Evolutionary conservation across 2,329 filamentous ascomycete species (phyloP).

Genomic region (Tympanopsis confertula): DNA sequence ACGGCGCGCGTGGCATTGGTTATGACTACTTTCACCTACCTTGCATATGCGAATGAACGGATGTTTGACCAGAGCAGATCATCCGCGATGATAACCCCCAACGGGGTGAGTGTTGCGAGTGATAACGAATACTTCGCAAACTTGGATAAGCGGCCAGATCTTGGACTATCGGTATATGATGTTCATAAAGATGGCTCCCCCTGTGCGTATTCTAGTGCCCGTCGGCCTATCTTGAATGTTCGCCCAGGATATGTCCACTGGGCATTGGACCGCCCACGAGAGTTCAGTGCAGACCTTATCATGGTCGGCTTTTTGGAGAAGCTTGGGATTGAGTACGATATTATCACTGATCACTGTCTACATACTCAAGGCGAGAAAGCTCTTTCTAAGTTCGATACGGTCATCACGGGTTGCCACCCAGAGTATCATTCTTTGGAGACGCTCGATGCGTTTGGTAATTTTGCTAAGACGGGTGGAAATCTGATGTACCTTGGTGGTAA

Average conservation of each 20-base stretch:
- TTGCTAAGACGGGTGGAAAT: conserved; percentile 15
- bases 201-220: conserved; percentile 14
- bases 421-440: conserved; percentile 18
- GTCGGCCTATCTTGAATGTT: conserved; percentile 22
- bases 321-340: conserved; percentile 15
- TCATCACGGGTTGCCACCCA: conserved; percentile 19
- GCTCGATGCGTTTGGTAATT: conserved; percentile 14
- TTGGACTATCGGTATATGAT: conserved; percentile 24
- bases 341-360: conserved; percentile 23
- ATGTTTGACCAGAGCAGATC: conserved; percentile 17
- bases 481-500: conserved; percentile 25
- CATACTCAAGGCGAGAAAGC: conserved; percentile 10
- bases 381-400: conserved; percentile 9
- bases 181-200: conserved; percentile 22
- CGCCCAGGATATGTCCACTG: conserved; percentile 21
- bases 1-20: conserved; percentile 13
- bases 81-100: conserved; percentile 10
- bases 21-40: conserved; percentile 21
- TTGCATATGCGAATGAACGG: conserved; percentile 24
- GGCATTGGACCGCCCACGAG: conserved; percentile 19
- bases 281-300: conserved; percentile 20
- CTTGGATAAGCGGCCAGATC: conserved; percentile 16
- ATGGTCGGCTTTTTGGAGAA: conserved; percentile 21
- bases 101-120: conserved; percentile 7
- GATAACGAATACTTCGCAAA: conserved; percentile 9